These are phyloP conservation scores for Wolfiporia cocos DNA, from an alignment of 1,284 basidiomycete genomes.

Conservation along the genomic window DNA sequence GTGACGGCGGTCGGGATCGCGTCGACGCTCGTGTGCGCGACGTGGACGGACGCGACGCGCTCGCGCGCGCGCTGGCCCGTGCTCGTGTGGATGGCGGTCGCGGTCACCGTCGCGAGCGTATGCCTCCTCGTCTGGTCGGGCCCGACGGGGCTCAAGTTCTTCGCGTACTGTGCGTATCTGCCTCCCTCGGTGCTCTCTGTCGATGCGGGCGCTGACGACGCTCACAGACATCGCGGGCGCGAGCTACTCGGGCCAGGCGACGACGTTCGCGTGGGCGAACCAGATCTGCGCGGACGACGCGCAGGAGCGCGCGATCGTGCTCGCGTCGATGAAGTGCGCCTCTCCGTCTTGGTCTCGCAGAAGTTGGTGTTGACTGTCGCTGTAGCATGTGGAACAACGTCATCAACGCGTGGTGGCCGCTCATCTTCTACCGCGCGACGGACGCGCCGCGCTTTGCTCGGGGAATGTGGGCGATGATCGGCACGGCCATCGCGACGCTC, in stretches of 20 bases:
- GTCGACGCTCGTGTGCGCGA: conserved; percentile 56
- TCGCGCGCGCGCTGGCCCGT: conserved; percentile 56
- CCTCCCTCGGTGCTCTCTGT: not conserved
- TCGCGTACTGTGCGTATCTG: conserved; percentile 53
- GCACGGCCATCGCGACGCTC: conserved; percentile 48
- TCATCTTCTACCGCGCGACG: conserved; percentile 62
- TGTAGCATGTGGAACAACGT: conserved; percentile 67
- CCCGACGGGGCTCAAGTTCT: conserved; percentile 55
- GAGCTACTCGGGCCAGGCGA: conserved; percentile 62
- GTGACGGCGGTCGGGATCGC: conserved; percentile 59
- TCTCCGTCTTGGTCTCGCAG: not conserved
- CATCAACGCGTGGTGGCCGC: conserved; percentile 66
- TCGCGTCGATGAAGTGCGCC: conserved; percentile 63
- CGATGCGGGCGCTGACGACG: not conserved
- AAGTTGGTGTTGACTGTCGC: conserved; percentile 2
- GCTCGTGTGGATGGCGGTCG: conserved; percentile 55
- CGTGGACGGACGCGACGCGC: conserved; percentile 49
- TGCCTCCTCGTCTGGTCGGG: conserved; percentile 54
- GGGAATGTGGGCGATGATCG: conserved; percentile 65
- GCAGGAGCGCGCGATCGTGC: conserved; percentile 59
- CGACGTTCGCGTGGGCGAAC: conserved; percentile 71
- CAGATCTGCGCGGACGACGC: conserved; percentile 64
- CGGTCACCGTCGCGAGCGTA: conserved; percentile 46
- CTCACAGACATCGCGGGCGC: conserved; percentile 51
- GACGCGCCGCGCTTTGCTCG: conserved; percentile 59